Evolutionary conservation across 345 rosid genomes (phyloP).

Genomic region (Pistacia integerrima): DNA sequence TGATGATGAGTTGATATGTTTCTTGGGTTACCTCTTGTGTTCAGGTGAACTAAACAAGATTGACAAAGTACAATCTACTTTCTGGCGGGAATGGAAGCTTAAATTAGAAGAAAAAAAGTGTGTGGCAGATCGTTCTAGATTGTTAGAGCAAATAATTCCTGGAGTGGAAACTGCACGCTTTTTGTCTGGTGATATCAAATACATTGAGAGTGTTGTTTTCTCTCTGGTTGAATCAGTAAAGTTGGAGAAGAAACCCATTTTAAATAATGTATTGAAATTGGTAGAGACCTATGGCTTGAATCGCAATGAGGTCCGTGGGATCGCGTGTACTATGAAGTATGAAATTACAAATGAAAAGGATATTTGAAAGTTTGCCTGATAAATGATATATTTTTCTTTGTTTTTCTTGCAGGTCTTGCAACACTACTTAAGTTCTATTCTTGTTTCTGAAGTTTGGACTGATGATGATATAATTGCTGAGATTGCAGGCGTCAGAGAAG

Average conservation of each 20-base stretch:
- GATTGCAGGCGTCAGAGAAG: slow-evolving; percentile 64
- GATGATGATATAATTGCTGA: slow-evolving; percentile 77
- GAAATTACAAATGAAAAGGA: slow-evolving; percentile 10
- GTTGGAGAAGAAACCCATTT: slow-evolving; percentile 73
- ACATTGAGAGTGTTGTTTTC: slow-evolving; percentile 57
- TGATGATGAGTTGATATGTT: slow-evolving; percentile 15
- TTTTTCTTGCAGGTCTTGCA: slow-evolving; percentile 62
- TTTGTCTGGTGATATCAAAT: slow-evolving; percentile 69
- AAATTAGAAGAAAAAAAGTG: slow-evolving; percentile 84
- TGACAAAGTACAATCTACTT: slow-evolving; percentile 78
- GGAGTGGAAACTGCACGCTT: slow-evolving; percentile 85
- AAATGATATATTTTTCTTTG: slow-evolving; percentile 1
- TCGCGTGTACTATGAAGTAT: neutral
- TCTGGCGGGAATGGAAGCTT: slow-evolving; percentile 96
- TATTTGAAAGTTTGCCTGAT: neutral
- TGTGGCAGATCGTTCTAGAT: slow-evolving; percentile 78
- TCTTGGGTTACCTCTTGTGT: slow-evolving; percentile 22
- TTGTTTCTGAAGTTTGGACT: slow-evolving; percentile 79
- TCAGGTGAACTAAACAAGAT: slow-evolving; percentile 81
- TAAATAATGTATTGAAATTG: slow-evolving; percentile 63
- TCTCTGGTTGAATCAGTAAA: slow-evolving; percentile 69
- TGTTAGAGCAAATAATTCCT: slow-evolving; percentile 77
- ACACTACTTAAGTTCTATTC: slow-evolving; percentile 58
- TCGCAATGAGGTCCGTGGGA: slow-evolving; percentile 60
- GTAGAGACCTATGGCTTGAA: slow-evolving; percentile 65